Base-by-base conservation (phyloP, 2,329 filamentous ascomycete genomes). In the Bipolaris zeicola region DNA sequence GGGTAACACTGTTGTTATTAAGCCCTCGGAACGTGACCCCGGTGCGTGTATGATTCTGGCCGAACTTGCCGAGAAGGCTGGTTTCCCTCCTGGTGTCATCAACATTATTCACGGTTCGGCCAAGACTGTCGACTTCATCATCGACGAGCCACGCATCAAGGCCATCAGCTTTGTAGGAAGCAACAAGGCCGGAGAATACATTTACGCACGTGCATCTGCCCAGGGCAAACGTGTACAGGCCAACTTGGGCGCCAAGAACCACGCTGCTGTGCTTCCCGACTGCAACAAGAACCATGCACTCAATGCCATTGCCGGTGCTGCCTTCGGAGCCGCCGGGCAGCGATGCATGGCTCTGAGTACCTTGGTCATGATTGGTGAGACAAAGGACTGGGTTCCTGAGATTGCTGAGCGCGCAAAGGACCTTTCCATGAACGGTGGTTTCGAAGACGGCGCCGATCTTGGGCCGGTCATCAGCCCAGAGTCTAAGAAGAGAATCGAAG, bases 251-350 rank as follows among this genome's bases (percentile, higher is more conserved):
- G 91, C 91, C 65, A 95, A 95, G 85, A 95, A 95, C 82, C 91
- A 95, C 76, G 90, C 90, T 26, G 89, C 89, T 50, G 87, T 95
- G 28, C 84, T 94, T 59, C 91, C 91, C 16, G 91, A 95, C 80
- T 90, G 88, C 81, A 93, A 95, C 82, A 94, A 92, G 85, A 93
- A 95, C 81, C 89, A 93, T 69, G 91, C 92, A 64, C 80, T 95
- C 69, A 95, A 94, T 79, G 89, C 89, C 41, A 90, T 95, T 63
- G 85, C 90, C 4, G 91, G 91, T 63, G 91, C 91, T 33, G 91
- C 91, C 20, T 95, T 95, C 66, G 91, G 91, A 63, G 91, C 91
- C 62, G 91, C 91, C 22, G 91, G 91, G 36, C 91, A 95, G 81
- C 83, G 91, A 60, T 95, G 91, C 79, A 95, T 95, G 91, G 91